These are phyloP conservation scores for Heterobasidion parviporum DNA, from an alignment of 1,284 basidiomycete species.

Conservation along the genomic window DNA sequence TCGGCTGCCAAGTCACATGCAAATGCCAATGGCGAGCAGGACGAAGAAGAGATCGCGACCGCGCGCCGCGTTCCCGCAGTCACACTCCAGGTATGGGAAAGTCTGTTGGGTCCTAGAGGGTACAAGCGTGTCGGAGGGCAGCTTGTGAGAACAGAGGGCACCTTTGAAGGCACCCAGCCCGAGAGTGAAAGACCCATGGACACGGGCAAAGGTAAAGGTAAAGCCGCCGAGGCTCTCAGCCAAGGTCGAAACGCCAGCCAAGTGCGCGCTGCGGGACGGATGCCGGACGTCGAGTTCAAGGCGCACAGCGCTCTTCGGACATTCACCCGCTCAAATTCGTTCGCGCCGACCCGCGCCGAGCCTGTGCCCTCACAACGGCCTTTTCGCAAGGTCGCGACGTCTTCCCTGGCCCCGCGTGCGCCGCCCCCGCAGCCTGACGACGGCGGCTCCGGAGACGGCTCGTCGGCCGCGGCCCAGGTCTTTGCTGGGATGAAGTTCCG, in stretches of 20 bases:
- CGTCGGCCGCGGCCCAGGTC: slow-evolving; percentile 14
- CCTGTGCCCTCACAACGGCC: slow-evolving; percentile 28
- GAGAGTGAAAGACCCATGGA: slow-evolving; percentile 5
- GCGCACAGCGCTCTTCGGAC: slow-evolving; percentile 40
- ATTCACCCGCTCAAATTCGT: slow-evolving; percentile 51
- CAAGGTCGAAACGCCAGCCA: slow-evolving; percentile 3
- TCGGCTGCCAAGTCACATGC: slow-evolving; percentile 4
- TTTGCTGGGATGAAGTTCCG: slow-evolving; percentile 51
- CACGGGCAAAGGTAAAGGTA: slow-evolving; percentile 9
- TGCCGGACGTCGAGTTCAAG: not conserved
- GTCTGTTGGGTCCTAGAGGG: slow-evolving; percentile 54
- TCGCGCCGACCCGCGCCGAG: slow-evolving; percentile 30
- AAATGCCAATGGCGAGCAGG: slow-evolving; percentile 18
- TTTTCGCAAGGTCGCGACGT: slow-evolving; percentile 31
- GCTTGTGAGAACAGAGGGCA: slow-evolving; percentile 35
- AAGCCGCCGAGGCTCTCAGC: slow-evolving; percentile 11
- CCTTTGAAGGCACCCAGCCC: not conserved
- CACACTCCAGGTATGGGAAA: slow-evolving; percentile 59
- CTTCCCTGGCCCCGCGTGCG: not conserved
- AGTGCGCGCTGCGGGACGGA: not conserved
- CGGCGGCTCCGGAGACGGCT: not conserved
- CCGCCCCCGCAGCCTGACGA: slow-evolving; percentile 1
- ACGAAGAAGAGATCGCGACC: slow-evolving; percentile 45
- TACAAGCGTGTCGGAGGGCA: slow-evolving; percentile 48
- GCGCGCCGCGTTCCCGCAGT: slow-evolving; percentile 48